Evolutionary conservation across 2,329 filamentous ascomycete species (phyloP).

Genomic region (Venturia oleaginea): DNA sequence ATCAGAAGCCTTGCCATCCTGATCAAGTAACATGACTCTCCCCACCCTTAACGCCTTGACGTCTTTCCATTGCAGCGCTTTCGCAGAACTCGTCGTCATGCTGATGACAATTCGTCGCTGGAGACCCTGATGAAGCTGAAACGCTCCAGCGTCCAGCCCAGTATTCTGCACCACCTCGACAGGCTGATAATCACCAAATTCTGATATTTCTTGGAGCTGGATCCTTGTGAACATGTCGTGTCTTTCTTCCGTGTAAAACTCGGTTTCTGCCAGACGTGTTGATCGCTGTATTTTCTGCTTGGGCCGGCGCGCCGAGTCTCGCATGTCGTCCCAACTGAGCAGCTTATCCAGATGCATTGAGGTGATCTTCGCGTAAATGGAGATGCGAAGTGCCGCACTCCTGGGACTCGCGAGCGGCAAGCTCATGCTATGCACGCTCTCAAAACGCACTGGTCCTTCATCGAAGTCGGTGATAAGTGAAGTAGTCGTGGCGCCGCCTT

Average conservation of each 20-base stretch:
- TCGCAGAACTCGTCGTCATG: conserved; percentile 83
- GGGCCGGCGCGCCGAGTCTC: conserved; percentile 54
- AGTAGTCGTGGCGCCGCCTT: conserved; percentile 83
- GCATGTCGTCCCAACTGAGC: conserved; percentile 97
- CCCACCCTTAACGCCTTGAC: conserved; percentile 69
- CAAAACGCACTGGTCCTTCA: conserved; percentile 83
- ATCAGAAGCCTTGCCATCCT: conserved; percentile 75
- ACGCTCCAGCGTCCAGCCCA: conserved; percentile 78
- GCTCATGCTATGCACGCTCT: conserved; percentile 98
- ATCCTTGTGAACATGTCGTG: conserved; percentile 85
- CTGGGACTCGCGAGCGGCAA: conserved; percentile 69
- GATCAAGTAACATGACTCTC: conserved; percentile 73
- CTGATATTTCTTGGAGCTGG: conserved; percentile 84
- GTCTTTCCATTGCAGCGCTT: conserved; percentile 81
- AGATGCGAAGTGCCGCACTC: conserved; percentile 69
- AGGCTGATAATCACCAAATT: conserved; percentile 81
- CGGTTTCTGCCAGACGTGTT: conserved; percentile 74
- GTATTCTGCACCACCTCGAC: conserved; percentile 85
- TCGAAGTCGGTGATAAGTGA: conserved; percentile 93
- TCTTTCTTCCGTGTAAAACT: conserved; percentile 87
- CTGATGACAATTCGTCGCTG: conserved; percentile 82
- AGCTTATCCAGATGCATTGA: conserved; percentile 94
- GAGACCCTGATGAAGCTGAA: conserved; percentile 89
- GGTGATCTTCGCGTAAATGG: conserved; percentile 85
- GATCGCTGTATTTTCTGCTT: conserved; percentile 50